A percentile compares a stretch with the other conserved stretches of the same genome.
phyloP scores from a whole-genome alignment of 495 filamentous ascomycete genomes.

The Elasticomyces elasticus region DNA sequence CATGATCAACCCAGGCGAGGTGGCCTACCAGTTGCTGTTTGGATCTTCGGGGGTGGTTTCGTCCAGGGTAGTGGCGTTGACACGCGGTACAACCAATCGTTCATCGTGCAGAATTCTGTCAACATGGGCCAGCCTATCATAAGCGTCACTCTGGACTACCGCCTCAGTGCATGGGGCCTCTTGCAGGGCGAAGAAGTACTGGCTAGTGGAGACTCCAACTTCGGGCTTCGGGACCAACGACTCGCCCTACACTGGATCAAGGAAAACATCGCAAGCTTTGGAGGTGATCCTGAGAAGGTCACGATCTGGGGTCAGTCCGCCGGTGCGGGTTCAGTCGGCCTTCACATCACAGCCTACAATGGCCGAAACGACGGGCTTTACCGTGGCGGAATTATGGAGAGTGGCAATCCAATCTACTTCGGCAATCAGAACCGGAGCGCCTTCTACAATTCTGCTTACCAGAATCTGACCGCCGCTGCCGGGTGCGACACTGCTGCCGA shows the following conservation, averaged over 20 bases:
- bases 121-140: not conserved
- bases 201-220: not conserved
- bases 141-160: not conserved
- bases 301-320: constrained; percentile 64
- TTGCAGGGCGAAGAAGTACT: not conserved
- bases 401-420: not conserved
- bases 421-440: too few species aligned
- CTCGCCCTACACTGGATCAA: not conserved
- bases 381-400: not conserved
- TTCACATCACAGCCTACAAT: not conserved
- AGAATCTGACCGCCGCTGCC: too few species aligned
- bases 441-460: too few species aligned
- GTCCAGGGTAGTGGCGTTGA: too few species aligned
- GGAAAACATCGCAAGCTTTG: not conserved
- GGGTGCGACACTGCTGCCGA: too few species aligned
- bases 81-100: too few species aligned
- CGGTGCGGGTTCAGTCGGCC: constrained; percentile 1
- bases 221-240: not conserved
- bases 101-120: too few species aligned
- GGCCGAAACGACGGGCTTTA: not conserved
- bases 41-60: too few species aligned
- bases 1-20: too few species aligned
- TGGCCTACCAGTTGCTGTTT: too few species aligned
- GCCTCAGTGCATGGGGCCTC: not conserved
- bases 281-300: constrained; percentile 34